Conservation (phyloP, 1,139 yeast genomes). For the Kluyveromyces sp. region DNA sequence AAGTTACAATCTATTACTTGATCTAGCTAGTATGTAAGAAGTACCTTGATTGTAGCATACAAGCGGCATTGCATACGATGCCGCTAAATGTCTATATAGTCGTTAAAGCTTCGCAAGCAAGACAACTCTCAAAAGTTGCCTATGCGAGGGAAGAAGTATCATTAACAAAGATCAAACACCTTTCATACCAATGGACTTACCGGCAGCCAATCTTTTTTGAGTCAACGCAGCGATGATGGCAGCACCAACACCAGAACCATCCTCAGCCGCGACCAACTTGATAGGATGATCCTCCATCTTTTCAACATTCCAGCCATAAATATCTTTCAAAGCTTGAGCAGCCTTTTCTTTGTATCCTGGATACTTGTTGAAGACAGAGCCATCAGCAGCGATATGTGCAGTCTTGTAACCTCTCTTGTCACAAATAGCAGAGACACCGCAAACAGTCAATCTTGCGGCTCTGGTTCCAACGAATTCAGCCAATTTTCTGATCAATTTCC, state of each 20-base stretch:
- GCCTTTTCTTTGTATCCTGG: conserved; percentile 90
- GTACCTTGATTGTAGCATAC: neutral
- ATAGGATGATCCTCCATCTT: conserved; percentile 57
- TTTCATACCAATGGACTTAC: conserved; percentile 60
- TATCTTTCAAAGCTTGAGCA: conserved; percentile 80
- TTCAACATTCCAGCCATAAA: conserved; percentile 67
- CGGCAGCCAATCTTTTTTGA: conserved; percentile 62
- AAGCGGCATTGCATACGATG: neutral
- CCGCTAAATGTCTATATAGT: no score
- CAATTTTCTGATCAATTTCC: conserved; percentile 72
- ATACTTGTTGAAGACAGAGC: conserved; percentile 88
- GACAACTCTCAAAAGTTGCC: no score
- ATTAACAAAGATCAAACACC: neutral
- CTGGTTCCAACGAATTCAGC: conserved; percentile 88
- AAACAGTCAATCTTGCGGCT: conserved; percentile 84
- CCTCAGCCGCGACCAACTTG: conserved; percentile 83
- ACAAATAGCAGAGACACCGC: conserved; percentile 95
- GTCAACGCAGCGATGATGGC: conserved; percentile 96
- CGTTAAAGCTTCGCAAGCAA: no score
- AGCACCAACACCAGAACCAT: conserved; percentile 98
- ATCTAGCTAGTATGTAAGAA: neutral
- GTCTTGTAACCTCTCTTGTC: conserved; percentile 71
- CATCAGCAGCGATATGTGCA: conserved; percentile 95
- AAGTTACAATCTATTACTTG: neutral
- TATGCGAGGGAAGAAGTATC: neutral